Evolutionary conservation across 352 stramenopile species (phyloP).

Genomic region (Phytophthora lateralis): DNA sequence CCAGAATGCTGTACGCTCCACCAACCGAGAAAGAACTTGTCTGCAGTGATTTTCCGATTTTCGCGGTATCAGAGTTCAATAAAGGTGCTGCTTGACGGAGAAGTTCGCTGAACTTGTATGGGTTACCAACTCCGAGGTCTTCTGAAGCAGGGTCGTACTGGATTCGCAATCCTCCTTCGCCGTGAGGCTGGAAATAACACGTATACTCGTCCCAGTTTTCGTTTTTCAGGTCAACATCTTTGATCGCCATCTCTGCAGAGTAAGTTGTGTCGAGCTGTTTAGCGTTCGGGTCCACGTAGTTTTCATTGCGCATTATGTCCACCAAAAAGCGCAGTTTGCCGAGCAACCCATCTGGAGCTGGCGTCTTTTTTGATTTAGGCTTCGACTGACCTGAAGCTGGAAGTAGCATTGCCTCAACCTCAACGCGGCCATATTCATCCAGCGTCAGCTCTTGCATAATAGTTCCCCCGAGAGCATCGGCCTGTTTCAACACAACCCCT

Average conservation of each 20-base stretch:
- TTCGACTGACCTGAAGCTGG: conserved; percentile 45
- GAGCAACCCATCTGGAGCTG: conserved; percentile 48
- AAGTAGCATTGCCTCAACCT: conserved; percentile 62
- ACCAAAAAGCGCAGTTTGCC: conserved; percentile 59
- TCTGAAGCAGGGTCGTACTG: conserved; percentile 54
- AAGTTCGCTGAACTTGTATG: conserved; percentile 43
- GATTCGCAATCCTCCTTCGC: conserved; percentile 48
- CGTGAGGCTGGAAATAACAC: conserved; percentile 55
- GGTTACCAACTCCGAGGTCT: conserved; percentile 44
- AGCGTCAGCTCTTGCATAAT: conserved; percentile 42
- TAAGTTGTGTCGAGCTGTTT: conserved; percentile 48
- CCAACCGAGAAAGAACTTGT: background rate
- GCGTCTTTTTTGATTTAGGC: conserved; percentile 44
- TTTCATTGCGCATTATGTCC: conserved; percentile 66
- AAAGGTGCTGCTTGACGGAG: conserved; percentile 19
- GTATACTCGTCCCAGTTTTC: conserved; percentile 49
- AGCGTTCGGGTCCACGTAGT: conserved; percentile 44
- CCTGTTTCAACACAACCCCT: conserved; percentile 53
- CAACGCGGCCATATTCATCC: conserved; percentile 39
- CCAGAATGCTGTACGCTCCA: conserved; percentile 41
- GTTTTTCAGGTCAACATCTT: conserved; percentile 15
- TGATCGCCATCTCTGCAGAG: conserved; percentile 54
- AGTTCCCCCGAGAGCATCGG: conserved; percentile 40
- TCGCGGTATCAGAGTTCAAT: background rate
- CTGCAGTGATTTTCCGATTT: background rate